Evolutionary conservation across 2,329 filamentous ascomycete genomes (phyloP).

Genomic region (Cercospora sojina): DNA sequence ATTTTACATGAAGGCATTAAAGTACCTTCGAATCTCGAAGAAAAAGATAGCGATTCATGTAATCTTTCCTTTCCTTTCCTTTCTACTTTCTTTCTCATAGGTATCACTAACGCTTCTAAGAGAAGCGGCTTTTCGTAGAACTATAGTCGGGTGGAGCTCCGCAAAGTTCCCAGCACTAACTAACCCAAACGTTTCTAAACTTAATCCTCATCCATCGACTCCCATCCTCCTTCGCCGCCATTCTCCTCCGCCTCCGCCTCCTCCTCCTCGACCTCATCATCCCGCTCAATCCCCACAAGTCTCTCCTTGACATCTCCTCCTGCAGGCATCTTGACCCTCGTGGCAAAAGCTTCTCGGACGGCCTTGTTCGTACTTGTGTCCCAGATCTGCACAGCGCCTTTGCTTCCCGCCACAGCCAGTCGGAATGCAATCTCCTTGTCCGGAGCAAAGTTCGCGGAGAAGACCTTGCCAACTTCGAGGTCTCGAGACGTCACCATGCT

Average conservation of each 20-base stretch:
- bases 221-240: slow-evolving; percentile 38
- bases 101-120: too few relatives aligned
- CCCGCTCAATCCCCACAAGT: slow-evolving; percentile 68
- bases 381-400: slow-evolving; percentile 90
- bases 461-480: slow-evolving; percentile 90
- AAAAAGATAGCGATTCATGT: too few relatives aligned
- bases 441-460: slow-evolving; percentile 85
- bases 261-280: slow-evolving; percentile 62
- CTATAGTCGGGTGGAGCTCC: too few relatives aligned
- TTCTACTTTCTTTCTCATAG: too few relatives aligned
- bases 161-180: too few relatives aligned
- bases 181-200: too few relatives aligned
- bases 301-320: slow-evolving; percentile 69
- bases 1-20: too few relatives aligned
- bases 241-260: slow-evolving; percentile 56
- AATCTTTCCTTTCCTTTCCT: too few relatives aligned
- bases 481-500: slow-evolving; percentile 90
- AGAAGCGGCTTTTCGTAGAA: too few relatives aligned
- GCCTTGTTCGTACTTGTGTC: slow-evolving; percentile 91
- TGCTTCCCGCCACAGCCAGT: slow-evolving; percentile 89
- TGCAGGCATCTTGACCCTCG: slow-evolving; percentile 60
- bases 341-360: slow-evolving; percentile 80
- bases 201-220: slow-evolving; percentile 42
- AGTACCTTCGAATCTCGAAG: too few relatives aligned
- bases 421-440: slow-evolving; percentile 89